A percentile compares a stretch with the other conserved stretches of the same genome.
These are phyloP conservation scores for Petunia axillaris DNA, from an alignment of 257 asterid genomes.

Conservation along the genomic window DNA sequence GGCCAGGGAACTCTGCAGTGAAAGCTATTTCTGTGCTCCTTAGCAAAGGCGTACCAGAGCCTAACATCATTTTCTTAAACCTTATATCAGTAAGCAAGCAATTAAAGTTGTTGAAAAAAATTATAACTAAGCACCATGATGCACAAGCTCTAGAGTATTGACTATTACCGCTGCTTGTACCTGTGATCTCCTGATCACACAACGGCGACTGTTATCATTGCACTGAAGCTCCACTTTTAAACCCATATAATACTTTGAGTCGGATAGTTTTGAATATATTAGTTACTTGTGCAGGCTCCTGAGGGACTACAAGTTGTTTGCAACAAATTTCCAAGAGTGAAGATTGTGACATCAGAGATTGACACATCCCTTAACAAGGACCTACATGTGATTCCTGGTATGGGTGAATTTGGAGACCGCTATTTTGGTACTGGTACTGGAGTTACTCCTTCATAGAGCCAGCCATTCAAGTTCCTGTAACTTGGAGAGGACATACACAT, in stretches of 20 bases:
- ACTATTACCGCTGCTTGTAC: too few relatives aligned
- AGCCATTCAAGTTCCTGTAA: background rate
- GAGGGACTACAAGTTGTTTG: slow-evolving; percentile 84
- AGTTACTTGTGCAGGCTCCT: slow-evolving; percentile 69
- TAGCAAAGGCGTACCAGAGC: slow-evolving; percentile 86
- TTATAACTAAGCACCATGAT: too few relatives aligned
- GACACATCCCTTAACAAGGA: slow-evolving; percentile 74
- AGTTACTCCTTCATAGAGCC: background rate
- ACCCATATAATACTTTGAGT: background rate
- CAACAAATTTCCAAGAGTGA: slow-evolving; percentile 66
- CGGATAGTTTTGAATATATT: background rate
- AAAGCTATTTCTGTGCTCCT: slow-evolving; percentile 78
- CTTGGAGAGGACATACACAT: background rate
- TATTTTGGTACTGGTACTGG: slow-evolving; percentile 76
- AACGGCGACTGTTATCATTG: too few relatives aligned
- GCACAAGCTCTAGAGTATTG: too few relatives aligned
- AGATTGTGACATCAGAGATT: slow-evolving; percentile 90
- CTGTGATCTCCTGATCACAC: too few relatives aligned
- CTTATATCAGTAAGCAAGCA: slow-evolving; percentile 71
- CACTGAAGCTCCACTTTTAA: background rate
- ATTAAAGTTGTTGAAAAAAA: background rate
- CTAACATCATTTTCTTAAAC: slow-evolving; percentile 89
- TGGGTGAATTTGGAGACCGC: slow-evolving; percentile 98
- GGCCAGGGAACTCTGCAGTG: slow-evolving; percentile 76
- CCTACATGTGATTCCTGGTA: slow-evolving; percentile 80